Base-by-base conservation (phyloP, 306 rosid species). In the Lupinus albus region DNA sequence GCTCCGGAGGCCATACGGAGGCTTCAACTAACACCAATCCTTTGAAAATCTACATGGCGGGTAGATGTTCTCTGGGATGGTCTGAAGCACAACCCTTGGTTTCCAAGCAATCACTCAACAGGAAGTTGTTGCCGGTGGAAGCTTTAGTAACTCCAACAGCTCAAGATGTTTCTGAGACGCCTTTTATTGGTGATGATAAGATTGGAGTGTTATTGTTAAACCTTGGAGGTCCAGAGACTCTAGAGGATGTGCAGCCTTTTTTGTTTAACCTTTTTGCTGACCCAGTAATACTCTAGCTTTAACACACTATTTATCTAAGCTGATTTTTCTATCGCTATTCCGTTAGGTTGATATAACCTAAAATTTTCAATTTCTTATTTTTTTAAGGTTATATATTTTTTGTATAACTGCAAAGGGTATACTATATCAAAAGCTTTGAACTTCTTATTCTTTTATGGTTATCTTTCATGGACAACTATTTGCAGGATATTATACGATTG, bases 151-250 rank as follows among this genome's bases (percentile, higher is more conserved):
- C 88, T 52, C 67, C 86, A 51, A 80, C 86, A 10, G 56, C 79
- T 55, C 84, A 72, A 73, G 79, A 79, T 61, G 68, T 71, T 54
- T 51, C 91, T 5, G 73, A 79, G 67, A 52, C 79, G 16, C 83
- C 87, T 79, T n/a, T 87, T 50, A 36, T 39, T 42, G 92, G 84
- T 1, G 89, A 87, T 28, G 95, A 87, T 54, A 87, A 84, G 78
- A 79, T 89, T 32, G 97, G 95, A 71, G 96, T 92, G 17, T 72
- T 92, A 84, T 74, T 89, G 88, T 90, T 92, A 55, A 92, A 92
- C 82, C 97, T 89, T 56, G 96, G 97, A 74, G 97, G 97, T 55
- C 97, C 97, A 2, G 96, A 92, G 85, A 89, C 96, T 74, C 91
- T 92, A 72, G 96, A 92, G 28, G 97, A 92, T 59, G 97, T 92